These are phyloP conservation scores for Pestalotiopsis sp. DNA, from an alignment of 2,329 filamentous ascomycete genomes.

Conservation along the genomic window DNA sequence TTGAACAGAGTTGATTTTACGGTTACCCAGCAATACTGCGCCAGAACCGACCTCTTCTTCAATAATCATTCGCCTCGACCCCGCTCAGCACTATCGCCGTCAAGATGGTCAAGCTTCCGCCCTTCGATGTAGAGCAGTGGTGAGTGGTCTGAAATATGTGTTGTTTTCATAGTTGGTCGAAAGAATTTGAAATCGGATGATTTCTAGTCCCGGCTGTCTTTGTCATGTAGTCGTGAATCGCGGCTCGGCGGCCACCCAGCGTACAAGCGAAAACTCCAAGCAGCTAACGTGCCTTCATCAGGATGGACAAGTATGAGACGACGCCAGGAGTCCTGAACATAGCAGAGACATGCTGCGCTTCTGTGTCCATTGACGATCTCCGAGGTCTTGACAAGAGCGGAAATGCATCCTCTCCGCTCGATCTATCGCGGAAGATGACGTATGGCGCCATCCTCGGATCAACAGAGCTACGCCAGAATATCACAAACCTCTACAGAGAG, in stretches of 20 bases:
- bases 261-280: too few relatives aligned
- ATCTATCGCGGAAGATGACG: constrained; percentile 62
- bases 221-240: too few relatives aligned
- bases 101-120: constrained; percentile 59
- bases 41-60: too few relatives aligned
- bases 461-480: constrained; percentile 60
- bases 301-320: constrained; percentile 63
- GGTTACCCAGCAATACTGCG: too few relatives aligned
- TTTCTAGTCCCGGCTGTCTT: too few relatives aligned
- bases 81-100: neutral
- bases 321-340: constrained; percentile 67
- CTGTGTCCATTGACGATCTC: constrained; percentile 72
- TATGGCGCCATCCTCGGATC: constrained; percentile 77
- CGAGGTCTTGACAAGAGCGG: constrained; percentile 60
- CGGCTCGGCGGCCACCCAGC: too few relatives aligned
- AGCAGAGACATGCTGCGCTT: constrained; percentile 78
- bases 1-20: too few relatives aligned
- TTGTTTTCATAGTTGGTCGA: too few relatives aligned
- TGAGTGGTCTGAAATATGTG: too few relatives aligned
- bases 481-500: constrained; percentile 67
- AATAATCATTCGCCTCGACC: neutral
- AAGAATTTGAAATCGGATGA: too few relatives aligned
- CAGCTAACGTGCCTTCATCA: too few relatives aligned
- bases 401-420: constrained; percentile 40
- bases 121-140: constrained; percentile 73